Evolutionary conservation across 1,139 yeast species (phyloP).

Genomic region (Pichia sp.): DNA sequence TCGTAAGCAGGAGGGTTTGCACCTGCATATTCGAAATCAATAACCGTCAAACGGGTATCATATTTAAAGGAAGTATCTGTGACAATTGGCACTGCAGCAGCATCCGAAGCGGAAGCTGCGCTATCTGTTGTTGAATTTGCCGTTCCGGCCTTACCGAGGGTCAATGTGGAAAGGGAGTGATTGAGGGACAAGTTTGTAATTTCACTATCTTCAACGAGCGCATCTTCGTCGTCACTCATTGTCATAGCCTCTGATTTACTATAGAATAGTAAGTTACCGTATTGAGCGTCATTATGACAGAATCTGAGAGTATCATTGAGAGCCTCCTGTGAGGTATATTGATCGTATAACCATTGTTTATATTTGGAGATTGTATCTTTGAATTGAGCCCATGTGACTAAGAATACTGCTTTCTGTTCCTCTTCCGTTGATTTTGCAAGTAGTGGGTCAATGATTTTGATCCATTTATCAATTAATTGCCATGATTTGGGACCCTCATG

Average conservation of each 20-base stretch:
- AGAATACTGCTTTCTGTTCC: conserved; percentile 39
- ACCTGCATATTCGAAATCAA: conserved; percentile 94
- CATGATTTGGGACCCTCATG: conserved; percentile 60
- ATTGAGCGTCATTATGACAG: conserved; percentile 94
- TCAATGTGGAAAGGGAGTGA: not conserved
- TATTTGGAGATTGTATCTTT: conserved; percentile 42
- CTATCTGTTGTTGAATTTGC: conserved; percentile 7
- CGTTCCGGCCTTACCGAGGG: conserved; percentile 4
- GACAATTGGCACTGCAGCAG: conserved; percentile 22
- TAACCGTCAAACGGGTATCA: conserved; percentile 80
- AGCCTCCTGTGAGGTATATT: conserved; percentile 38
- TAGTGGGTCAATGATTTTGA: conserved; percentile 42
- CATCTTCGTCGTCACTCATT: conserved; percentile 23
- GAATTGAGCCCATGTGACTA: conserved; percentile 44
- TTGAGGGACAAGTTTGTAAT: conserved; percentile 16
- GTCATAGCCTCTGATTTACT: conserved; percentile 22
- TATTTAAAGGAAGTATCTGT: conserved; percentile 23
- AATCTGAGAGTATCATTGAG: conserved; percentile 54
- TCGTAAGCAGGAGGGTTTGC: conserved; percentile 90
- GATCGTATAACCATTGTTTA: conserved; percentile 52
- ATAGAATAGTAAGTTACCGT: conserved; percentile 71
- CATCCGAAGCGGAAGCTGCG: too few relatives aligned
- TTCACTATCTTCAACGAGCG: conserved; percentile 11
- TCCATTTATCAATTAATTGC: conserved; percentile 70
- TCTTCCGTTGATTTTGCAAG: conserved; percentile 27